Percentiles rank a stretch among this genome's conserved stretches.
Evolutionary conservation across 192 early-diverging fungal species (phyloP).

Genomic region (Irineochytrium annulatum): DNA sequence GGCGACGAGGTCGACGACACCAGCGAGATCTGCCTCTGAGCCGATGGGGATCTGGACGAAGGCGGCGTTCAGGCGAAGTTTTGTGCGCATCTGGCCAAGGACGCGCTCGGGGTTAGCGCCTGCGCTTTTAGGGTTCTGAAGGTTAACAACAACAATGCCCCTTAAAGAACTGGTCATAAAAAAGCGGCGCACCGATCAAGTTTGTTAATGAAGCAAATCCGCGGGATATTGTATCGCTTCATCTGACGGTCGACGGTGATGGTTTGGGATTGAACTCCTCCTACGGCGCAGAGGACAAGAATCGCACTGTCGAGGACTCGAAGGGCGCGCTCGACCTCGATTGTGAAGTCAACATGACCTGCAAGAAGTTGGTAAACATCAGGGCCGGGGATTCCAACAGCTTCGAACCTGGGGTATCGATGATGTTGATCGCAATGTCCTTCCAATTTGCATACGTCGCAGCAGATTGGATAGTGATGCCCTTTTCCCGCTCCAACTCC

Average conservation of each 20-base stretch:
- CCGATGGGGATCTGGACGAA: conserved; percentile 67
- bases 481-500: too few species aligned
- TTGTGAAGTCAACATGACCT: conserved; percentile 95
- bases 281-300: conserved; percentile 88
- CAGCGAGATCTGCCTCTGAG: conserved; percentile 77
- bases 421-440: conserved; percentile 76
- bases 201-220: conserved; percentile 95
- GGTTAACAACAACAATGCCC: not conserved
- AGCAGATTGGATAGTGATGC: conserved; percentile 95
- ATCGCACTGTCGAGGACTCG: conserved; percentile 94
- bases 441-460: conserved; percentile 79
- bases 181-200: conserved; percentile 79
- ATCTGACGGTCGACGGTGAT: conserved; percentile 87
- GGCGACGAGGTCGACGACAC: conserved; percentile 86
- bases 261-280: conserved; percentile 94
- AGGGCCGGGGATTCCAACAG: too few species aligned
- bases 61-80: conserved; percentile 45
- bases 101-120: conserved; percentile 65
- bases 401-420: conserved; percentile 91
- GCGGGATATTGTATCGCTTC: conserved; percentile 74
- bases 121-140: too few species aligned
- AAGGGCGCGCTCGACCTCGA: conserved; percentile 91
- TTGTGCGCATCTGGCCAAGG: conserved; percentile 55
- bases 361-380: conserved; percentile 17
- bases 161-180: conserved; percentile 15